Conservation (phyloP, 2,329 filamentous ascomycete genomes). For the Sporothrix brunneoviolacea region DNA sequence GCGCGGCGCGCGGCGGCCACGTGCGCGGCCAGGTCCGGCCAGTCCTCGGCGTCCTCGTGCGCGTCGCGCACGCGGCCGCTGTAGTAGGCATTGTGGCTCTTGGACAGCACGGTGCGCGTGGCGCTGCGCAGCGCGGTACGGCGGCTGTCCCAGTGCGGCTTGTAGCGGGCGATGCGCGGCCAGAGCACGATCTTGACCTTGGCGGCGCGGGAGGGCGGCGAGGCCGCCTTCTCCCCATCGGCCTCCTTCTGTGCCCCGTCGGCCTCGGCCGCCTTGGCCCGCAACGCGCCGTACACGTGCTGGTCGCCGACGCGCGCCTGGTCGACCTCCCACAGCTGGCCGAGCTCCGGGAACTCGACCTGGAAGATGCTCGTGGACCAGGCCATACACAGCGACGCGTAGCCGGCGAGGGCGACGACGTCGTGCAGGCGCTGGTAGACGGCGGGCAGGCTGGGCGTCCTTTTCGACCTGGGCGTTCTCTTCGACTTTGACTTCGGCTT, state of each 20-base stretch:
- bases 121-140: slow-evolving; percentile 12
- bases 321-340: slow-evolving; percentile 22
- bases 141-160: slow-evolving; percentile 15
- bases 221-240: neutral
- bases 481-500: no score
- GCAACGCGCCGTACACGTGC: slow-evolving; percentile 10
- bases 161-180: slow-evolving; percentile 25
- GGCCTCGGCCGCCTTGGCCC: neutral
- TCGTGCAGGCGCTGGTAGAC: slow-evolving; percentile 29
- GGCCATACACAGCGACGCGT: slow-evolving; percentile 26
- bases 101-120: slow-evolving; percentile 19
- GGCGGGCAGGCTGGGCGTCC: slow-evolving; percentile 18
- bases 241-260: neutral
- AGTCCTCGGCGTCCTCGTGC: slow-evolving; percentile 13
- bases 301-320: slow-evolving; percentile 13
- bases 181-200: slow-evolving; percentile 28
- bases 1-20: slow-evolving; percentile 2
- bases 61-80: slow-evolving; percentile 18
- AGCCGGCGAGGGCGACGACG: slow-evolving; percentile 27
- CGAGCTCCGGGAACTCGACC: slow-evolving; percentile 23
- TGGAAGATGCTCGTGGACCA: slow-evolving; percentile 26
- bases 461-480: no score
- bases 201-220: slow-evolving; percentile 14
- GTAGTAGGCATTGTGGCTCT: slow-evolving; percentile 26
- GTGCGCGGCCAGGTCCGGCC: slow-evolving; percentile 16